Conservation (phyloP, 2,329 filamentous ascomycete species). For the Beauveria sp. region DNA sequence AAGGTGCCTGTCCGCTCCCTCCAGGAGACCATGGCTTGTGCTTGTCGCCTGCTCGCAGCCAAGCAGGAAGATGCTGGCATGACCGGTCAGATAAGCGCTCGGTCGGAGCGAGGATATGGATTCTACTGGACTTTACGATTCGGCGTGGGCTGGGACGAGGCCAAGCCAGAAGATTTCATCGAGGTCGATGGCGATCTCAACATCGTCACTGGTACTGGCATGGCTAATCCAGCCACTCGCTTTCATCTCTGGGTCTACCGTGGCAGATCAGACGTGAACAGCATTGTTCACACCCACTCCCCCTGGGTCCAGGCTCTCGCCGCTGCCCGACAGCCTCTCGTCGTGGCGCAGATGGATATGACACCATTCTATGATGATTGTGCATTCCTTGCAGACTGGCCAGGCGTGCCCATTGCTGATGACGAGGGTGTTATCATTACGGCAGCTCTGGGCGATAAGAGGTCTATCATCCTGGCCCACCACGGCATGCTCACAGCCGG, state of each 20-base stretch:
- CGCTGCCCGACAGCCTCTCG: slow-evolving; percentile 5
- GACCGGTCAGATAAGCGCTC: slow-evolving; percentile 4
- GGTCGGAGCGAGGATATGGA: slow-evolving; percentile 4
- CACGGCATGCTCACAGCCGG: slow-evolving; percentile 9
- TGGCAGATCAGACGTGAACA: slow-evolving; percentile 1
- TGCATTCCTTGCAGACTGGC: slow-evolving; percentile 7
- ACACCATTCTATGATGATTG: slow-evolving; percentile 5
- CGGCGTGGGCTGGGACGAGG: slow-evolving; percentile 10
- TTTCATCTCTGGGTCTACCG: slow-evolving; percentile 10
- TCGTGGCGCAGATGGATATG: slow-evolving; percentile 11
- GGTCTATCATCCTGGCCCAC: slow-evolving; percentile 2
- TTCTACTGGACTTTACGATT: slow-evolving; percentile 10
- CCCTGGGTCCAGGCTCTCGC: slow-evolving; percentile 7
- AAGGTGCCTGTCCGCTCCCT: background rate
- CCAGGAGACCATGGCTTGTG: slow-evolving; percentile 8
- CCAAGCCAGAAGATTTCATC: slow-evolving; percentile 8
- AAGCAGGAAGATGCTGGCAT: slow-evolving; percentile 10
- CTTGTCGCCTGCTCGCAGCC: slow-evolving; percentile 1
- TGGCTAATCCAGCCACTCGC: slow-evolving; percentile 9
- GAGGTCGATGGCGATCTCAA: slow-evolving; percentile 10
- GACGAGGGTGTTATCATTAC: slow-evolving; percentile 8
- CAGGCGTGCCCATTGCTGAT: slow-evolving; percentile 8
- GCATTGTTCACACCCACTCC: slow-evolving; percentile 7
- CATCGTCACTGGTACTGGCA: background rate
- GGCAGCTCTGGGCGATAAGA: background rate